Conservation (phyloP, 805 yeast genomes). For the Starmerella bacillaris region DNA sequence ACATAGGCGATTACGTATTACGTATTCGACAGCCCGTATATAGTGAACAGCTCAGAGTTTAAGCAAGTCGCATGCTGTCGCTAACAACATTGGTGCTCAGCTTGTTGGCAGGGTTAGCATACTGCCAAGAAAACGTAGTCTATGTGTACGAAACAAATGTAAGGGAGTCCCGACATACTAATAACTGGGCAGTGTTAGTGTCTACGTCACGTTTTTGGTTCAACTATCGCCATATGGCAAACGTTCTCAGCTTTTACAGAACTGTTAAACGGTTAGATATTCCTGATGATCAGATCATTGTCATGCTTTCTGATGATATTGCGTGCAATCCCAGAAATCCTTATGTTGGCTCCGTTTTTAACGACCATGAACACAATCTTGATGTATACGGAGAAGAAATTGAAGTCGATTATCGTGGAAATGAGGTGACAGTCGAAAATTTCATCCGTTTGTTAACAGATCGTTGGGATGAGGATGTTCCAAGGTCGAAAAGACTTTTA, state of each 20-base stretch:
- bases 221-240: constrained; percentile 95
- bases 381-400: constrained; percentile 88
- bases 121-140: too few relatives aligned
- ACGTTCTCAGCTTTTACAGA: constrained; percentile 80
- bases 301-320: constrained; percentile 91
- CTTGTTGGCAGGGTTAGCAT: too few relatives aligned
- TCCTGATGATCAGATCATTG: constrained; percentile 90
- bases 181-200: constrained; percentile 74
- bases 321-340: constrained; percentile 94
- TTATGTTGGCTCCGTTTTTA: constrained; percentile 89
- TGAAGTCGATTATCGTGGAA: constrained; percentile 93
- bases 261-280: constrained; percentile 92
- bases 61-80: too few relatives aligned
- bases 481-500: constrained; percentile 71
- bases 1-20: too few relatives aligned
- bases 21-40: too few relatives aligned
- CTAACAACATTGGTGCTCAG: too few relatives aligned
- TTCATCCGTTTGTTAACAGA: constrained; percentile 84
- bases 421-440: constrained; percentile 94
- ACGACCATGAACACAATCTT: constrained; percentile 76
- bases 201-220: constrained; percentile 97
- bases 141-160: too few relatives aligned
- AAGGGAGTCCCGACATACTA: constrained; percentile 31
- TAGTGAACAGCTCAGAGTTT: too few relatives aligned
- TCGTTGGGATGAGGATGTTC: constrained; percentile 88